Percentiles rank a stretch among this genome's conserved stretches.
Conservation (phyloP, 192 early-diverging fungal species). For the Rhizoclosmatium sp. region DNA sequence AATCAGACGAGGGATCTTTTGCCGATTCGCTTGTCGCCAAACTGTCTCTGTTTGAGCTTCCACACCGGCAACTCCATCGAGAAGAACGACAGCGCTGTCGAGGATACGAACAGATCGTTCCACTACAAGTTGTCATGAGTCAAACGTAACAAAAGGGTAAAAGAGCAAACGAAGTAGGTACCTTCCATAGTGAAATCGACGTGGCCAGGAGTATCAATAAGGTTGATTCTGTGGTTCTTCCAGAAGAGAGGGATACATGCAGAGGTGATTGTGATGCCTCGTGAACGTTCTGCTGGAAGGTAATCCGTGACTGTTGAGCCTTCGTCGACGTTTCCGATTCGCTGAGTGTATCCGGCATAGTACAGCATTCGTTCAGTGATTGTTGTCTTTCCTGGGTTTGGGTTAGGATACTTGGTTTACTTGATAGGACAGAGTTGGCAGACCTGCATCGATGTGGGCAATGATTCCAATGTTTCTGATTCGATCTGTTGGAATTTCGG, state of each 20-base stretch:
- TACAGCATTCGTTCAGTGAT: slow-evolving; percentile 98
- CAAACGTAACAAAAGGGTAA: background rate
- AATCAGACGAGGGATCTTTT: slow-evolving; percentile 76
- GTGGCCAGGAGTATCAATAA: slow-evolving; percentile 97
- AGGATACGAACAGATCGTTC: slow-evolving; percentile 89
- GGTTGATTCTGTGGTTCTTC: slow-evolving; percentile 77
- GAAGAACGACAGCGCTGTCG: slow-evolving; percentile 90
- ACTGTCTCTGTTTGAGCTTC: slow-evolving; percentile 93
- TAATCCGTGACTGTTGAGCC: slow-evolving; percentile 97
- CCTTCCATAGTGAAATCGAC: slow-evolving; percentile 94
- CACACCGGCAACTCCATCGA: slow-evolving; percentile 96
- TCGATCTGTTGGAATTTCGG: background rate
- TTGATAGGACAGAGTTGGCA: too few species aligned
- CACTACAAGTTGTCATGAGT: slow-evolving; percentile 50
- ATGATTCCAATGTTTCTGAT: slow-evolving; percentile 50
- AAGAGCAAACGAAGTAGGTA: slow-evolving; percentile 4
- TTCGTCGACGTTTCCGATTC: slow-evolving; percentile 89
- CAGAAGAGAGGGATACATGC: slow-evolving; percentile 88
- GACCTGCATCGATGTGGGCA: slow-evolving; percentile 90
- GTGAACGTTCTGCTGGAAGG: slow-evolving; percentile 83
- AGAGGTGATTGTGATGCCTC: slow-evolving; percentile 94
- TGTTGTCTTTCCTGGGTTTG: slow-evolving; percentile 76
- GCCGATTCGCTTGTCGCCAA: slow-evolving; percentile 14
- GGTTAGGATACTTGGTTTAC: too few species aligned
- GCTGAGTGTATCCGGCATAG: slow-evolving; percentile 89